Percentiles rank a stretch among this genome's conserved stretches.
phyloP scores from a whole-genome alignment of 805 yeast species.

The Barnettozyma botsteinii region DNA sequence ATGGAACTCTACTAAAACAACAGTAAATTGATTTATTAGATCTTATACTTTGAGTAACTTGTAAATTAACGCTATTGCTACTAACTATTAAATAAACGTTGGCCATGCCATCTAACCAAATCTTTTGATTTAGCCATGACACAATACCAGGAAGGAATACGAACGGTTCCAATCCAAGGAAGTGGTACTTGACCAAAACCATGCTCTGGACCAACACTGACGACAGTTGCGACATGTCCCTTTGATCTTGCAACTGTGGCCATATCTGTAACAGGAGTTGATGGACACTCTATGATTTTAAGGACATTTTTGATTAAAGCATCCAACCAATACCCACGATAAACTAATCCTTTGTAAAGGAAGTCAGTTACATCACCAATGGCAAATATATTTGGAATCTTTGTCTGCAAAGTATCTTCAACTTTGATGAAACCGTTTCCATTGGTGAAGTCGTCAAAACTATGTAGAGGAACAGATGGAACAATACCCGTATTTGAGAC shows the following conservation, averaged over 20 bases:
- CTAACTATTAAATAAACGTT: slow-evolving; percentile 1
- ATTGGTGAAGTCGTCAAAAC: not conserved
- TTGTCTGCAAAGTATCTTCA: slow-evolving; percentile 7
- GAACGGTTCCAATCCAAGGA: not conserved
- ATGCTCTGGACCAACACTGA: not conserved
- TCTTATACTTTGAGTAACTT: too few species aligned
- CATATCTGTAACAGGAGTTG: not conserved
- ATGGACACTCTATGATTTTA: not conserved
- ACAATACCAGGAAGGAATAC: not conserved
- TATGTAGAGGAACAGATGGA: slow-evolving; percentile 12
- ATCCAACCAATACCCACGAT: slow-evolving; percentile 10
- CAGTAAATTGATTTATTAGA: too few species aligned
- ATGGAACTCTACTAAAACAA: too few species aligned
- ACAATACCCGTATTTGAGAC: slow-evolving; percentile 7
- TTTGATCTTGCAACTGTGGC: not conserved
- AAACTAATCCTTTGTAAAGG: slow-evolving; percentile 17
- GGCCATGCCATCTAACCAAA: not conserved
- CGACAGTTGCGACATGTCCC: not conserved
- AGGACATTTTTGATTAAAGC: slow-evolving; percentile 16
- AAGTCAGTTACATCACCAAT: slow-evolving; percentile 27
- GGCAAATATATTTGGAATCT: slow-evolving; percentile 24
- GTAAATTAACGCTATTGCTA: too few species aligned
- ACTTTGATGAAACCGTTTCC: slow-evolving; percentile 9
- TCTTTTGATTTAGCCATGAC: not conserved
- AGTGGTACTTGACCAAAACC: not conserved